Conservation (phyloP, 495 filamentous ascomycete genomes). For the Lasiosphaeriaceae sp. region DNA sequence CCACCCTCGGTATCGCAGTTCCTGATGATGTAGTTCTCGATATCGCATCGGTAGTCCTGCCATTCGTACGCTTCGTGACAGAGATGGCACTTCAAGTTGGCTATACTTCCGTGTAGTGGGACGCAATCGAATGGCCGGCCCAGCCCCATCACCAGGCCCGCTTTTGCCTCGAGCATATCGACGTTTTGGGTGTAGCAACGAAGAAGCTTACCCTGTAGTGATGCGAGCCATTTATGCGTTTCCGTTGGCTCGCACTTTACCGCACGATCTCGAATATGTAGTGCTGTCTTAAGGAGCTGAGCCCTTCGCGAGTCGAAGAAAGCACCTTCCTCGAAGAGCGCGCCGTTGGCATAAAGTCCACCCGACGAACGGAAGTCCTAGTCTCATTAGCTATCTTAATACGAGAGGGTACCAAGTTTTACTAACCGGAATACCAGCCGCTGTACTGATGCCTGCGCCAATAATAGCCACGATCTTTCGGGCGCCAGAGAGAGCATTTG, state of each 20-base stretch:
- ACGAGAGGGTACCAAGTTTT: neutral
- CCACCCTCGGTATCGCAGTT: neutral
- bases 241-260: conserved; percentile 2
- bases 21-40: neutral
- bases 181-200: conserved; percentile 8
- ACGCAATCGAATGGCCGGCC: conserved; percentile 4
- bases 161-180: conserved; percentile 6
- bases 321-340: conserved; percentile 6
- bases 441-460: conserved; percentile 53
- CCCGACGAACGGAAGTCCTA: conserved; percentile 3
- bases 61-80: conserved; percentile 7
- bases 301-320: conserved; percentile 7
- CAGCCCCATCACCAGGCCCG: neutral
- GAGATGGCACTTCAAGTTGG: conserved; percentile 5
- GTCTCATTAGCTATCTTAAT: conserved; percentile 4
- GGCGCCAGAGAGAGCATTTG: conserved; percentile 43
- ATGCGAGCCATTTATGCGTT: conserved; percentile 4
- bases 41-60: conserved; percentile 5
- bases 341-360: conserved; percentile 7
- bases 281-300: conserved; percentile 4
- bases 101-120: conserved; percentile 7
- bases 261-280: conserved; percentile 4
- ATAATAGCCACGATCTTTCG: conserved; percentile 48
- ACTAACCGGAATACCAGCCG: conserved; percentile 52
- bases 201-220: conserved; percentile 4